Base-by-base conservation (phyloP, 352 stramenopile species). In the Pythium graminicola region DNA sequence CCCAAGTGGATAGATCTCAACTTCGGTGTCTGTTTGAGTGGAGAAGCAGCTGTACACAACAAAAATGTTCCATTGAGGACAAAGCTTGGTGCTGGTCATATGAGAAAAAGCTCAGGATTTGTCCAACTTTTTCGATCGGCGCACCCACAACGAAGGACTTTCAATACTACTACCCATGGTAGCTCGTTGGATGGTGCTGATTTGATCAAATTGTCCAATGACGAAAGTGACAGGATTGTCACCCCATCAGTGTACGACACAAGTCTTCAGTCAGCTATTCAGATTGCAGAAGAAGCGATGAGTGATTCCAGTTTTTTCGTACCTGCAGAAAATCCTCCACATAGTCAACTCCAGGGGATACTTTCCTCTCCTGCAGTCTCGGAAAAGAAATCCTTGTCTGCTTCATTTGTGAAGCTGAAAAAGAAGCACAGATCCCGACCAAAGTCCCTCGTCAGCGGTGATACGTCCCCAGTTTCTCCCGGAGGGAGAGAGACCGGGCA, bases 1-100 rank as follows among this genome's bases (percentile, higher is more conserved):
- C 94, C 98, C 62, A 58, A 73, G 14, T 98, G 95, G 95, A 98
- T 98, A 55, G 92, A 98, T 57, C 65, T 98, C n/a, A 98, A 95
- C 56, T 98, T 98, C 62, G 95, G 95, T 3, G 73, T 81, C 22
- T 73, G 71, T 9, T 64, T 97, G 17, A 81, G 65, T 44, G 91
- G 91, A 4, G 69, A 91, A 10, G 64, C 61, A 23, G 89, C 91
- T 16, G 67, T 97, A 13, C 57, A 65, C 4, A 74, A 95, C 48
- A 98, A 97, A 63, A 98, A 98, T 44, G 81, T 97, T 0, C 89
- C 89, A 4, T 62, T 97, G 0, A 56, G 4, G 29, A 48, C 48
- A 61, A 70, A 16, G 44, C 54, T 50, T 46, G 66, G 42, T n/a
- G 23, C 38, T 27, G 50, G 28, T 3, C 45, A 41, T 8, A 31